Percentiles rank a stretch among this genome's conserved stretches.
These are phyloP conservation scores for Wickerhamiella siamensis DNA, from an alignment of 805 yeast genomes.

Conservation along the genomic window DNA sequence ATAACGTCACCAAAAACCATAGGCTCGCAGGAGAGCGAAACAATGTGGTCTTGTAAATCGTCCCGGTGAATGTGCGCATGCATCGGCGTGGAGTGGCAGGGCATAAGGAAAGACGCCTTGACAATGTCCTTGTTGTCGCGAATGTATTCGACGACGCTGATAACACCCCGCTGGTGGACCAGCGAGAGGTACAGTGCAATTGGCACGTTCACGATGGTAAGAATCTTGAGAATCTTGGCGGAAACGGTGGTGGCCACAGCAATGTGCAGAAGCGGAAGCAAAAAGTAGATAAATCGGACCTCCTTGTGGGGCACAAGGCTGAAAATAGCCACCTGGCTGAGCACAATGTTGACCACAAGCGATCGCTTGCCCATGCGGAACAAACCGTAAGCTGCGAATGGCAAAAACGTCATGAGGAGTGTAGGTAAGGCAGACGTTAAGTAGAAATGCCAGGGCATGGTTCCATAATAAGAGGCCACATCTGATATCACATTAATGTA, in stretches of 20 bases:
- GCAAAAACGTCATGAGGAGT: conserved; percentile 49
- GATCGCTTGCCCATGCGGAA: conserved; percentile 9
- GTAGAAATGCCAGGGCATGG: conserved; percentile 75
- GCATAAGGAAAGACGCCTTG: conserved; percentile 72
- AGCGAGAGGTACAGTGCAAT: conserved; percentile 41
- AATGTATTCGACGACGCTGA: conserved; percentile 46
- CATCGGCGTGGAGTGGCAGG: conserved; percentile 97
- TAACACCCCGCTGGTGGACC: conserved; percentile 78
- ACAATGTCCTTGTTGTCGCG: conserved; percentile 28
- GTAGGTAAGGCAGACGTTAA: conserved; percentile 71
- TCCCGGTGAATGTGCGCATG: conserved; percentile 63
- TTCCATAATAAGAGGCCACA: conserved; percentile 41
- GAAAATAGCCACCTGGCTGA: conserved; percentile 38
- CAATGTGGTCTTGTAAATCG: conserved; percentile 23
- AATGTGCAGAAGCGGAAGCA: conserved; percentile 58
- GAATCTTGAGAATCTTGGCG: conserved; percentile 8
- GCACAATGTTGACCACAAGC: conserved; percentile 21
- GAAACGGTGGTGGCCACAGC: conserved; percentile 29
- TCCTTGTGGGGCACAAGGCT: conserved; percentile 75
- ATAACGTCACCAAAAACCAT: conserved; percentile 23
- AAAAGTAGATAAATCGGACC: conserved; percentile 73
- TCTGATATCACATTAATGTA: conserved; percentile 13
- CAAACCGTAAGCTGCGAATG: conserved; percentile 23
- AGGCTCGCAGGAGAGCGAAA: conserved; percentile 89
- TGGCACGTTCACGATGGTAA: conserved; percentile 27